Base-by-base conservation (phyloP, 1,284 basidiomycete species). In the Pascua guehoae region DNA sequence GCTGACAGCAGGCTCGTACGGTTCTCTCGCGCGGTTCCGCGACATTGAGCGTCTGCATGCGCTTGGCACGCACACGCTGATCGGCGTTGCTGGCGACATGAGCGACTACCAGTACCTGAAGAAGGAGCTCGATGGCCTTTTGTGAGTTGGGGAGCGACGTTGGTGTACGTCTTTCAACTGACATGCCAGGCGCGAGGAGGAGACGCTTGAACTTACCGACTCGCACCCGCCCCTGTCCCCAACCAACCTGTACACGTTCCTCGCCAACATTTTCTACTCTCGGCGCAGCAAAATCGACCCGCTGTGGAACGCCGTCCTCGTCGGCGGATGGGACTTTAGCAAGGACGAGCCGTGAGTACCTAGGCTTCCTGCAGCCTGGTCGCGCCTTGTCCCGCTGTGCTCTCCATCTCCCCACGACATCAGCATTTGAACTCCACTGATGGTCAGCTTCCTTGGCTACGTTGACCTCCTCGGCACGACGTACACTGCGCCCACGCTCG, bases 401-500 rank as follows among this genome's bases (percentile, higher is more conserved):
- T 32, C 24, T 32, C 4, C 24, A 32, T 32, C 24, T 32, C 24
- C 24, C 7, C 24, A 4, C 4, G 24, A 32, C 24, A 32, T 32
- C 7, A 32, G 24, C 7, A 32, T 32, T 32, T 32, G 24, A 32
- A 32, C 24, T 7, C 24, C 24, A 37, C 48, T 55, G 42, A 49
- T 17, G 10, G 7, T 15, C 64, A 92, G 91, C 40, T 95, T 95
- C 82, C 79, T 98, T 49, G 87, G 91, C 3, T 98, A 89, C 72
- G 94, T 99, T 47, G 95, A 99, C 76, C 82, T 98, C n/a, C 82
- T 97, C 15, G 96, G 96, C 37, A 96, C 92, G 24, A 98, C 96
- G 0, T 98, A 98, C 74, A 84, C 88, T 11, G 85, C 93, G 9
- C 88, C 90, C n/a, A 95, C 93, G 7, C 85, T 98, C 41, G 96